phyloP scores from a whole-genome alignment of 2,329 filamentous ascomycete species.

The Arachnomyces sp. region DNA sequence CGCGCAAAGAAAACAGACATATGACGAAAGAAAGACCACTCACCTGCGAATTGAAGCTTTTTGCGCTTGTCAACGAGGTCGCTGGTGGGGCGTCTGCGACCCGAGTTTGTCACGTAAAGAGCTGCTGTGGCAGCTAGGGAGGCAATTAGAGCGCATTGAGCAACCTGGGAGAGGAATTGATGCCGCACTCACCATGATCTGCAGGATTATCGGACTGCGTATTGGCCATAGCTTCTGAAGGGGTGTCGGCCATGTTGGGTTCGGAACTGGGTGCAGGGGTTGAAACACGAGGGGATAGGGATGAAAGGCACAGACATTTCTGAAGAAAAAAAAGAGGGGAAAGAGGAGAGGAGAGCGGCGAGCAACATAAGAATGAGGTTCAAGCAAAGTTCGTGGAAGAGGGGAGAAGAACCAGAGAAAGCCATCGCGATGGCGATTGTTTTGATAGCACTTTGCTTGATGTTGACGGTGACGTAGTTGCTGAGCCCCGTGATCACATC shows the following conservation, averaged over 20 bases:
- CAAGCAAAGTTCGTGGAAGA: neutral
- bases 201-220: neutral
- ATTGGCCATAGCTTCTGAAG: neutral
- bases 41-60: constrained; percentile 51
- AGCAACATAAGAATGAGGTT: constrained; percentile 1
- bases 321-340: no score
- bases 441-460: neutral
- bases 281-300: no score
- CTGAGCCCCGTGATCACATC: neutral
- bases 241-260: neutral
- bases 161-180: neutral
- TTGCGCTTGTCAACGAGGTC: constrained; percentile 23
- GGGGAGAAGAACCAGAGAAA: neutral
- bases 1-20: neutral
- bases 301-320: no score
- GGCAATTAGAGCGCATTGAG: constrained; percentile 3
- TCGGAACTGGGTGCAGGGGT: neutral
- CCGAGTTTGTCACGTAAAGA: constrained; percentile 38
- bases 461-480: constrained; percentile 6
- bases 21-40: constrained; percentile 17
- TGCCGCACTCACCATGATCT: neutral
- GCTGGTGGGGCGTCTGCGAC: constrained; percentile 20
- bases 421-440: neutral
- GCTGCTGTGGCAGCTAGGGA: constrained; percentile 44
- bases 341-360: neutral